Evolutionary conservation across 2,329 filamentous ascomycete genomes (phyloP), one percentile per base, ranked within the genome.

Genomic region (Reticulascus tulasneorum): DNA sequence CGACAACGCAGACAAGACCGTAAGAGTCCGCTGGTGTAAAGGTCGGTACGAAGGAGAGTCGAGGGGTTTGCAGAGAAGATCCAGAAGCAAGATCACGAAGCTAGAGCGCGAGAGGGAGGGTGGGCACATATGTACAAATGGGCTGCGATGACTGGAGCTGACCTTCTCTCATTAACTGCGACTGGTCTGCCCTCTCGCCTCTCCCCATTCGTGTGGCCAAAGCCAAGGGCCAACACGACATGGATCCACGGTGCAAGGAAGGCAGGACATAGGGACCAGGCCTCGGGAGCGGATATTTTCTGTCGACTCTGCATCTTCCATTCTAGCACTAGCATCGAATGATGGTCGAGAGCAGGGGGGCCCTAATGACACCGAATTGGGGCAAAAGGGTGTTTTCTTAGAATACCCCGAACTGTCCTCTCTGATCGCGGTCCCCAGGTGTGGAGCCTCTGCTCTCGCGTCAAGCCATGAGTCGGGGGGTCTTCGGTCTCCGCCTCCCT

Each of bases 221-320:
- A 29, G 37, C 24, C 32, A 37, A 17, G 37, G 40, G 40, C 37
- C 33, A 37, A 23, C 20, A 40, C 28, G 31, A 40, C 18, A n/a
- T n/a, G n/a, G n/a, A n/a, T 42, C 31, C 27, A 42, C 26, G 37
- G 32, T 23, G 29, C 40, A 42, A 29, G 37, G n/a, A n/a, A n/a
- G n/a, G n/a, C n/a, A n/a, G n/a, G n/a, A n/a, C n/a, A n/a, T n/a
- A n/a, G n/a, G n/a, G n/a, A n/a, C n/a, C 37, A 42, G 32, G 37
- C 40, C 18, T 42, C 25, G 40, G 29, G 32, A 36, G 37, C 40
- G 32, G 37, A 29, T 40, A 40, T 24, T 33, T 40, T 32, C 31
- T 11, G 35, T 37, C 28, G 35, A 24, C 39, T 23, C 39, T 42
- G 40, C 36, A 32, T 36, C 29, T 27, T 10, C 23, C 40, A 33